phyloP scores from a whole-genome alignment of 257 asterid genomes.

The Thymus quinquecostatus region DNA sequence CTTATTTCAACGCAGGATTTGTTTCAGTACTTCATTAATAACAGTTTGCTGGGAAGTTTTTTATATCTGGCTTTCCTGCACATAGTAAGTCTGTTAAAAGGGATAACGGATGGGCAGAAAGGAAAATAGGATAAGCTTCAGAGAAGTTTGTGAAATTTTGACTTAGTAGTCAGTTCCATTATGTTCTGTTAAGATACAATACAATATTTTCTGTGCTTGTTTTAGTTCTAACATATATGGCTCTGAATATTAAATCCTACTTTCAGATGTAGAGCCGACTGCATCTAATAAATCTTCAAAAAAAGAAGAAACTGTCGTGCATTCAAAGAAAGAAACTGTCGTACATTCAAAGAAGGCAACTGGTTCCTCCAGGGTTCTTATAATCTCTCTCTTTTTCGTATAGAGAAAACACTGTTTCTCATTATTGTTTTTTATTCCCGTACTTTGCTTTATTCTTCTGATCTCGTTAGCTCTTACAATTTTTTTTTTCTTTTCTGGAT shows the following conservation, averaged over 20 bases:
- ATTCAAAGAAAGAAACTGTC: constrained; percentile 40
- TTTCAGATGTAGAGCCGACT: constrained; percentile 60
- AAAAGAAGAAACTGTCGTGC: constrained; percentile 48
- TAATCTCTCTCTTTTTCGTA: background rate
- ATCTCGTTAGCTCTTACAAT: constrained; percentile 3
- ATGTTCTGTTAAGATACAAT: constrained; percentile 15
- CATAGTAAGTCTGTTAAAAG: background rate
- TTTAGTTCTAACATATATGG: background rate
- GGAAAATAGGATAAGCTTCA: background rate
- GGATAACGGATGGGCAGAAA: background rate
- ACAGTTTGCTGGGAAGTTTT: background rate
- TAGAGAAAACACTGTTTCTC: constrained; percentile 10
- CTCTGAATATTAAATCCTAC: constrained; percentile 21
- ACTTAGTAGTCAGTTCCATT: background rate
- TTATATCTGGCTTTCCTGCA: background rate
- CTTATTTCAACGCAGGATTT: background rate
- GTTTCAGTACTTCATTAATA: background rate
- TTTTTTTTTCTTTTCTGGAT: constrained; percentile 4
- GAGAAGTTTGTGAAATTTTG: background rate
- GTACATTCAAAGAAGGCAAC: constrained; percentile 43
- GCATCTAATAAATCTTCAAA: constrained; percentile 47
- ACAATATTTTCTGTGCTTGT: background rate
- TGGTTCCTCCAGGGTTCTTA: constrained; percentile 65
- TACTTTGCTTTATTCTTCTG: constrained; percentile 11
- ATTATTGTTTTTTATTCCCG: constrained; percentile 1